A percentile compares a stretch with the other conserved stretches of the same genome.
phyloP scores from a whole-genome alignment of 805 yeast species.

The Kluyveromyces dobzhanskii region DNA sequence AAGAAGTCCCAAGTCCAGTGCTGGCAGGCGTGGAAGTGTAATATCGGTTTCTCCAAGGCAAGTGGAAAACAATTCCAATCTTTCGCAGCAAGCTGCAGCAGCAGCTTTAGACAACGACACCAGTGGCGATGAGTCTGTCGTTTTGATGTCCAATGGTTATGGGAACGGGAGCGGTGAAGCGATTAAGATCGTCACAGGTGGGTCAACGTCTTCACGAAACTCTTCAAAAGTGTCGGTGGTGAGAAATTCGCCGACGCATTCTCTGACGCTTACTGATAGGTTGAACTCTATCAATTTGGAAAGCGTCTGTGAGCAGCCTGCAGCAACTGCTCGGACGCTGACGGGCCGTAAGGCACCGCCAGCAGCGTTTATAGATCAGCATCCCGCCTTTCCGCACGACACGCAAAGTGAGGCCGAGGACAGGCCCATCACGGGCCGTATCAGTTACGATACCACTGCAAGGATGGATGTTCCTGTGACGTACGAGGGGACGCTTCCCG shows the following conservation, averaged over 20 bases:
- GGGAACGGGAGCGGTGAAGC: neutral
- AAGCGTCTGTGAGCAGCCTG: neutral
- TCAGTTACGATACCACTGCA: conserved; percentile 3
- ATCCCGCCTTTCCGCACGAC: no score
- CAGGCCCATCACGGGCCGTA: conserved; percentile 4
- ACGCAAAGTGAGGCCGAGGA: no score
- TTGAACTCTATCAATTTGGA: neutral
- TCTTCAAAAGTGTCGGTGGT: neutral
- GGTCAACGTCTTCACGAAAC: conserved; percentile 1
- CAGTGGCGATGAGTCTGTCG: neutral
- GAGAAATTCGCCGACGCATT: conserved; percentile 1
- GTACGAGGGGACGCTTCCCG: conserved; percentile 21
- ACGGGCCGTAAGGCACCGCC: conserved; percentile 13
- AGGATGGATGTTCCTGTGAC: conserved; percentile 9
- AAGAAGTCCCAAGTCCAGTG: no score
- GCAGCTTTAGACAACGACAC: neutral
- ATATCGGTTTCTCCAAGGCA: no score
- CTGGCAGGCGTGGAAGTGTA: no score
- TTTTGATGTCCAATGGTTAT: no score
- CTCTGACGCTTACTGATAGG: neutral
- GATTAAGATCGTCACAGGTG: neutral
- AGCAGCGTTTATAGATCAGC: conserved; percentile 7
- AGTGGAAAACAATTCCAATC: no score
- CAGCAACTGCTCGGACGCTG: conserved; percentile 6
- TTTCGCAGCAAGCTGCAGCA: neutral